Base-by-base conservation (phyloP, 83 land plant species). In the Larix sibirica region DNA sequence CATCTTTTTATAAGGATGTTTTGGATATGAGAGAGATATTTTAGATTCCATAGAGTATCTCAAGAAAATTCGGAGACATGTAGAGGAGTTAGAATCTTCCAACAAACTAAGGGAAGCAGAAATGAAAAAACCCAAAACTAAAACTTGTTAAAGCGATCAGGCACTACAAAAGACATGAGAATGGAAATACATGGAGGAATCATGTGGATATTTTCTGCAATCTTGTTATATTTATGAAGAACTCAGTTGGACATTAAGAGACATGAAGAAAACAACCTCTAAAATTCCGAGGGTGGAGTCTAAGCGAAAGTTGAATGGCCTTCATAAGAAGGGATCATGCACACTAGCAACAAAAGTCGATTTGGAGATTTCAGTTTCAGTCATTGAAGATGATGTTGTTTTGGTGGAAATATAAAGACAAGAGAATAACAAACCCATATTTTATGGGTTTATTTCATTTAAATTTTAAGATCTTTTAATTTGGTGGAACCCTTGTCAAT, bases 61-160 rank as follows among this genome's bases (percentile, higher is more conserved):
- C 47, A 89, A 89, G 84, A 93, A 93, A 80, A 78, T 93, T 12
- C 83, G 82, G 47, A 84, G 62, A 74, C 86, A 85, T 18, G 85
- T 91, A 26, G 92, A 91, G 54, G 95, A 93, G 7, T 89, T 93
- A 0, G 95, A 93, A 82, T 44, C 86, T 0, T 68, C 86, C 9
- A 85, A 86, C 66, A 79, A 77, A 56, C 86, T 83, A 20, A 62
- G 86, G 78, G 86, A 89, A 54, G 76, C 68, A 1, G 93, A 88
- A 13, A 79, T 73, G 23, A 44, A 58, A 20, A 58, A 20, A 26
- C 56, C 13, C 76, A 77, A 33, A 44, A 59, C 40, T 18, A 54
- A 42, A 76, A 40, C 7, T 50, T 17, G 14, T 64, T 6, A n/a
- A 66, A 66, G 62, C 18, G 58, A 23, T 18, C 1, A 2, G 75